These are phyloP conservation scores for Fraxinus xanthoxyloides DNA, from an alignment of 305 asterid genomes.

Conservation along the genomic window DNA sequence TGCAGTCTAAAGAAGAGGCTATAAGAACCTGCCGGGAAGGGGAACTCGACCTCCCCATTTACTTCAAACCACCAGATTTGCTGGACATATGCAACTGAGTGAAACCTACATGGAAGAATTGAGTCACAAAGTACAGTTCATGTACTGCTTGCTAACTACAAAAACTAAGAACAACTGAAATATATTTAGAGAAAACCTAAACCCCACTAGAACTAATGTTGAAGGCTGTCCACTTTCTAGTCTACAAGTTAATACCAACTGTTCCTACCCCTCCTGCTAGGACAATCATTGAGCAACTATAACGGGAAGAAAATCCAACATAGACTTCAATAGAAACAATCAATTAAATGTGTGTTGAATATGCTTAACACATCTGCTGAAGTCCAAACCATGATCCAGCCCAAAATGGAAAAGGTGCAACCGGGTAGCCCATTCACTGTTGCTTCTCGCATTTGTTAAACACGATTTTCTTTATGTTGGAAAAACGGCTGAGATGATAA, in stretches of 20 bases:
- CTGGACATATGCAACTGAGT: slow-evolving; percentile 77
- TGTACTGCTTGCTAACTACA: neutral
- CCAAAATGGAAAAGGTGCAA: too few species aligned
- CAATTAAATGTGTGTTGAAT: too few species aligned
- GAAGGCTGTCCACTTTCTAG: neutral
- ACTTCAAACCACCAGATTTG: slow-evolving; percentile 96
- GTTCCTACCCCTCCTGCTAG: neutral
- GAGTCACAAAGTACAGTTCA: neutral
- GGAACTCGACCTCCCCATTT: slow-evolving; percentile 84
- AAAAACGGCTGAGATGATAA: too few species aligned
- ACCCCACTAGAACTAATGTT: neutral
- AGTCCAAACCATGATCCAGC: too few species aligned
- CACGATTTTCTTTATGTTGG: too few species aligned
- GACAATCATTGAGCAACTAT: neutral
- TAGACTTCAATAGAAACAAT: neutral
- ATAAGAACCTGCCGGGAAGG: slow-evolving; percentile 71
- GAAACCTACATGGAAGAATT: slow-evolving; percentile 44
- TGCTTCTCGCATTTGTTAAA: too few species aligned
- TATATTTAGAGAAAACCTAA: neutral
- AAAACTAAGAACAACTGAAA: neutral
- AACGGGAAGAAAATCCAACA: neutral
- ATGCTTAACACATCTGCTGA: too few species aligned
- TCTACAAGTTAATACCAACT: neutral
- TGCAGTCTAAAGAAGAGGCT: slow-evolving; percentile 75
- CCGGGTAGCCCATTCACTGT: too few species aligned